Evolutionary conservation across 352 stramenopile genomes (phyloP).

Genomic region (Phytophthora citricola): DNA sequence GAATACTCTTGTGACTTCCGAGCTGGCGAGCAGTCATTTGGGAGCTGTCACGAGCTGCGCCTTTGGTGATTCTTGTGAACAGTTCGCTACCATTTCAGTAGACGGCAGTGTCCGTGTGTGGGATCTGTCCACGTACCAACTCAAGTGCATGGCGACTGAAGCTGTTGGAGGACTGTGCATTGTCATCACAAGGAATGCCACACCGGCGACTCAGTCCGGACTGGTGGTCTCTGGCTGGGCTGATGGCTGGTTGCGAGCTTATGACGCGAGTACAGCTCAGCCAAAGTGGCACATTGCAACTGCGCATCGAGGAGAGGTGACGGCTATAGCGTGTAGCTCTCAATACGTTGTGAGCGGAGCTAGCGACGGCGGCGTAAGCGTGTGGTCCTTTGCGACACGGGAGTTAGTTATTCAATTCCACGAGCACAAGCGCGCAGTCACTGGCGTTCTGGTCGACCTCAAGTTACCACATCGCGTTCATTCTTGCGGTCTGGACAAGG

Average conservation of each 20-base stretch:
- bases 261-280: constrained; percentile 51
- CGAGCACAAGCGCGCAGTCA: constrained; percentile 88
- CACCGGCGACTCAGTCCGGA: constrained; percentile 14
- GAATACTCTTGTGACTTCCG: constrained; percentile 52
- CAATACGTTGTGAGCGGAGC: constrained; percentile 85
- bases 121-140: constrained; percentile 70
- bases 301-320: constrained; percentile 88
- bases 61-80: constrained; percentile 65
- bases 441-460: constrained; percentile 82
- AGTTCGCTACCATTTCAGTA: constrained; percentile 74
- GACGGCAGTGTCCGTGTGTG: constrained; percentile 77
- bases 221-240: constrained; percentile 72
- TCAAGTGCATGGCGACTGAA: constrained; percentile 74
- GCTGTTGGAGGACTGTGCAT: constrained; percentile 58
- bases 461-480: constrained; percentile 85
- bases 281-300: constrained; percentile 89
- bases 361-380: constrained; percentile 85
- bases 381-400: constrained; percentile 87
- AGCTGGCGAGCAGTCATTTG: constrained; percentile 74
- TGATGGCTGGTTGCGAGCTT: constrained; percentile 79
- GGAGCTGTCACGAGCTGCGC: constrained; percentile 66
- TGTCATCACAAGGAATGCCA: constrained; percentile 37
- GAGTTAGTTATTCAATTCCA: constrained; percentile 93
- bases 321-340: constrained; percentile 60
- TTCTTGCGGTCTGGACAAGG: constrained; percentile 85